A percentile compares a stretch with the other conserved stretches of the same genome.
phyloP scores from a whole-genome alignment of 1,284 basidiomycete species.

The Apiotrichum laibachii region DNA sequence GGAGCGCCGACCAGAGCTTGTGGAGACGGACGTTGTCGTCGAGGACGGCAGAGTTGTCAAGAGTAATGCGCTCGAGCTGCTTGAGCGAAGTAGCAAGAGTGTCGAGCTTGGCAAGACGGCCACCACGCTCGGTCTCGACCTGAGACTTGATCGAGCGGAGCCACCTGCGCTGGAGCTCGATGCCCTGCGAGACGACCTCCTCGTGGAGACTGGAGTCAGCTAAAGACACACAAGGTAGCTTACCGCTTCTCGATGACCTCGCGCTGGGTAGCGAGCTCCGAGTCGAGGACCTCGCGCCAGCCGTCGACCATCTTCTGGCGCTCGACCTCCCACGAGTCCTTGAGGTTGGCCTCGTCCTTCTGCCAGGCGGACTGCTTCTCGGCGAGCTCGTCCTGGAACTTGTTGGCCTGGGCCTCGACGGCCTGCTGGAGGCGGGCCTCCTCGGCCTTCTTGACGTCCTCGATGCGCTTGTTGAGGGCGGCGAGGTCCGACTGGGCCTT shows the following conservation, averaged over 20 bases:
- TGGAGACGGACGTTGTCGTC: constrained; percentile 87
- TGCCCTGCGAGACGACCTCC: constrained; percentile 92
- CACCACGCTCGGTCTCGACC: constrained; percentile 95
- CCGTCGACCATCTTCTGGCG: constrained; percentile 68
- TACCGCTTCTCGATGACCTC: constrained; percentile 92
- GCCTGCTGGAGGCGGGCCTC: constrained; percentile 69
- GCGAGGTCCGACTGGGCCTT: constrained; percentile 79
- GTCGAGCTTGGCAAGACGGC: constrained; percentile 90
- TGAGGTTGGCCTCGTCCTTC: constrained; percentile 81
- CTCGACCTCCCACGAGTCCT: constrained; percentile 77
- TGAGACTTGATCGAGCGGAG: constrained; percentile 92
- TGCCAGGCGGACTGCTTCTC: constrained; percentile 82
- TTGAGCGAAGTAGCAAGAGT: constrained; percentile 87
- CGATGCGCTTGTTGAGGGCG: constrained; percentile 71
- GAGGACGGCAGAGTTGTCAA: constrained; percentile 84
- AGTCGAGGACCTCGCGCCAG: constrained; percentile 82
- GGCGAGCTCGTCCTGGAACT: constrained; percentile 79
- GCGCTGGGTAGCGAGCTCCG: constrained; percentile 82
- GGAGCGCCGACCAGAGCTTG: constrained; percentile 53
- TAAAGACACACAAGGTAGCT: constrained; percentile 25
- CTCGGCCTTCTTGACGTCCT: constrained; percentile 78
- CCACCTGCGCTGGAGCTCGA: constrained; percentile 95
- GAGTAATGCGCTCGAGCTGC: constrained; percentile 81
- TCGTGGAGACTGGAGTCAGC: constrained; percentile 69
- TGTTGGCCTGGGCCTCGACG: constrained; percentile 75